A percentile compares a stretch with the other conserved stretches of the same genome.
phyloP scores from a whole-genome alignment of 768 basidiomycete genomes.

The Tulasnella sp. region DNA sequence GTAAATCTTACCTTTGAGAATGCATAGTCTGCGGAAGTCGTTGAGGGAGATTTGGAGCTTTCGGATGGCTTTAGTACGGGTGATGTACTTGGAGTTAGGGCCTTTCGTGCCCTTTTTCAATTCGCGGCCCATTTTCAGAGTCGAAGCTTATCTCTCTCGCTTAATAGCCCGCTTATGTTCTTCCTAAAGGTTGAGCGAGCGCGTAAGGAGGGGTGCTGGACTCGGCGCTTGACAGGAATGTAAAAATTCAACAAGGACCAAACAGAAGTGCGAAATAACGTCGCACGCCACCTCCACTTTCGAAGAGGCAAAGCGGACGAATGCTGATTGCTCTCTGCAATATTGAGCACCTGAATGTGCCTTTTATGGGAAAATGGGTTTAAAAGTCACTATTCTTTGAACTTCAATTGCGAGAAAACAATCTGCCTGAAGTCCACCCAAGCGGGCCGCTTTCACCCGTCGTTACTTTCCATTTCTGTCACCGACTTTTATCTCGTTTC shows the following conservation, averaged over 20 bases:
- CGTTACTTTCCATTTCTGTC: no score
- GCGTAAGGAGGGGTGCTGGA: background rate
- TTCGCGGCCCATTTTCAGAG: slow-evolving; percentile 12
- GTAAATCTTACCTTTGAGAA: slow-evolving; percentile 67
- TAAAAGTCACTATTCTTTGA: no score
- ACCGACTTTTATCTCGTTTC: no score
- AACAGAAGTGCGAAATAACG: background rate
- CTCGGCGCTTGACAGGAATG: background rate
- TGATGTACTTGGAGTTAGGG: slow-evolving; percentile 84
- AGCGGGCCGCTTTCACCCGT: no score
- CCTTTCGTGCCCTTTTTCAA: slow-evolving; percentile 72
- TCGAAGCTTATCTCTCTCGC: no score
- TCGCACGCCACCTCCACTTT: no score
- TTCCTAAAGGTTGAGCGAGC: background rate
- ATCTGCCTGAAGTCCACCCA: no score
- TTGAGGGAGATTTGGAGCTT: slow-evolving; percentile 94
- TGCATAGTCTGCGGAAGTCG: slow-evolving; percentile 93
- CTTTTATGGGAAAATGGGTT: no score
- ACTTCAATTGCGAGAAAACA: no score
- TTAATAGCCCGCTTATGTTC: background rate
- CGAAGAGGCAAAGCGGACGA: no score
- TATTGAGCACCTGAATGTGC: no score
- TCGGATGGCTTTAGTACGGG: slow-evolving; percentile 82
- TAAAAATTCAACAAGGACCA: background rate
- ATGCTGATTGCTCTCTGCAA: no score